phyloP scores from a whole-genome alignment of 371 early-diverging fungal species.

The Saksenaea vasiformis region DNA sequence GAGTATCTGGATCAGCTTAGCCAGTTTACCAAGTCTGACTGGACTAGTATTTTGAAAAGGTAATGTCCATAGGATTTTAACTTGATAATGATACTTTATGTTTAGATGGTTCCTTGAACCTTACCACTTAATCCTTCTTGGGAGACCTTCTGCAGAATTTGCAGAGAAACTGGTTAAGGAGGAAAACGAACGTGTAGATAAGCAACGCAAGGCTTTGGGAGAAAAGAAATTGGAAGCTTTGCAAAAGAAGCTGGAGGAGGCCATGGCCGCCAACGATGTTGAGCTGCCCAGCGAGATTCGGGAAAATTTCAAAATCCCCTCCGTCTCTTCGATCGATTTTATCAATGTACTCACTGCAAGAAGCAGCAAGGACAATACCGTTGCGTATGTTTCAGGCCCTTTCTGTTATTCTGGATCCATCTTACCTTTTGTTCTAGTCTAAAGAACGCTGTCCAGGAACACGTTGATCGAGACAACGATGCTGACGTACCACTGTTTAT shows the following conservation, averaged over 20 bases:
- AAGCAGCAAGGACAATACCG: constrained; percentile 24
- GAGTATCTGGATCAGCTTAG: constrained; percentile 51
- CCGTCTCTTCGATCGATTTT: constrained; percentile 60
- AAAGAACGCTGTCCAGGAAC: constrained; percentile 53
- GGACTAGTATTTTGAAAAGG: constrained; percentile 58
- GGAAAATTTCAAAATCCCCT: constrained; percentile 61
- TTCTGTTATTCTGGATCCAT: background rate
- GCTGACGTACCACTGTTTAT: constrained; percentile 62
- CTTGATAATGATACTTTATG: background rate
- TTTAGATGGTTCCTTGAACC: constrained; percentile 57
- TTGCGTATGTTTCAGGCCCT: constrained; percentile 6
- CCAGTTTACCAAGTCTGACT: constrained; percentile 47
- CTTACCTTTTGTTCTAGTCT: background rate
- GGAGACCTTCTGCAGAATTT: constrained; percentile 64
- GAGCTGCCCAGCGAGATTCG: constrained; percentile 61
- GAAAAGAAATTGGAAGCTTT: constrained; percentile 50
- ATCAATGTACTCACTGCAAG: constrained; percentile 63
- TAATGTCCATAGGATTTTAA: constrained; percentile 11
- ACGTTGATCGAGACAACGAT: constrained; percentile 50
- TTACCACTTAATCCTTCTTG: constrained; percentile 56
- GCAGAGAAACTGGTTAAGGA: constrained; percentile 57
- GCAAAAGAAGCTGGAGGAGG: constrained; percentile 53
- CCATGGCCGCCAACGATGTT: constrained; percentile 57
- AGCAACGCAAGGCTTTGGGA: constrained; percentile 57
- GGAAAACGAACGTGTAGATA: constrained; percentile 58